These are phyloP conservation scores for Yamadazyma tumulicola DNA, from an alignment of 805 yeast species.

Conservation along the genomic window DNA sequence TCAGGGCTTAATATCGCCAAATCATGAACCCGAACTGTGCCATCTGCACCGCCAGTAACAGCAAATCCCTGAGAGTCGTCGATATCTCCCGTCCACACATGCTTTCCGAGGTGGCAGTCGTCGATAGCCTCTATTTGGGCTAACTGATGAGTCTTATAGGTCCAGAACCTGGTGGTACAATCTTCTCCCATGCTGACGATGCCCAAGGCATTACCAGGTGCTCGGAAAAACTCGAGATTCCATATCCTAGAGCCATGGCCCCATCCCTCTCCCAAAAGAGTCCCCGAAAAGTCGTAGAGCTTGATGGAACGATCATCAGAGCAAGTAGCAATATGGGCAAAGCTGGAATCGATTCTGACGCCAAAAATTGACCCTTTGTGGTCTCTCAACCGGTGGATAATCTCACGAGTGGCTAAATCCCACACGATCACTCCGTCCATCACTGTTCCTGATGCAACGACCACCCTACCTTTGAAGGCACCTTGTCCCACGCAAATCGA, in stretches of 20 bases:
- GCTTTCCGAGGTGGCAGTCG: slow-evolving; percentile 77
- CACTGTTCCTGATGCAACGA: slow-evolving; percentile 88
- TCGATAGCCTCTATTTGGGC: slow-evolving; percentile 47
- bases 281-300: slow-evolving; percentile 66
- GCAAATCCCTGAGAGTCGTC: slow-evolving; percentile 43
- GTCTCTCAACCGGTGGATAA: slow-evolving; percentile 56
- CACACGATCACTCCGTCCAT: slow-evolving; percentile 83
- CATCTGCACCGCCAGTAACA: slow-evolving; percentile 94
- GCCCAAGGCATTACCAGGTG: slow-evolving; percentile 15
- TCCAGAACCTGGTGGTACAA: slow-evolving; percentile 80
- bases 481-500: slow-evolving; percentile 49
- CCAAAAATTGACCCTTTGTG: slow-evolving; percentile 94
- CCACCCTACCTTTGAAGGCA: slow-evolving; percentile 23
- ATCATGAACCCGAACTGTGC: slow-evolving; percentile 66
- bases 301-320: slow-evolving; percentile 92
- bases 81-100: slow-evolving; percentile 77
- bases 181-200: slow-evolving; percentile 82
- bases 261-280: slow-evolving; percentile 78
- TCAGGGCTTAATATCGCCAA: slow-evolving; percentile 20
- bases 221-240: slow-evolving; percentile 60
- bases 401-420: slow-evolving; percentile 46
- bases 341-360: slow-evolving; percentile 57
- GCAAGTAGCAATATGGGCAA: slow-evolving; percentile 65
- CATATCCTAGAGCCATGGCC: slow-evolving; percentile 96
- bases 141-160: slow-evolving; percentile 30